Conservation (phyloP, 176 grass and related monocot species). For the Metroxylon sagu region DNA sequence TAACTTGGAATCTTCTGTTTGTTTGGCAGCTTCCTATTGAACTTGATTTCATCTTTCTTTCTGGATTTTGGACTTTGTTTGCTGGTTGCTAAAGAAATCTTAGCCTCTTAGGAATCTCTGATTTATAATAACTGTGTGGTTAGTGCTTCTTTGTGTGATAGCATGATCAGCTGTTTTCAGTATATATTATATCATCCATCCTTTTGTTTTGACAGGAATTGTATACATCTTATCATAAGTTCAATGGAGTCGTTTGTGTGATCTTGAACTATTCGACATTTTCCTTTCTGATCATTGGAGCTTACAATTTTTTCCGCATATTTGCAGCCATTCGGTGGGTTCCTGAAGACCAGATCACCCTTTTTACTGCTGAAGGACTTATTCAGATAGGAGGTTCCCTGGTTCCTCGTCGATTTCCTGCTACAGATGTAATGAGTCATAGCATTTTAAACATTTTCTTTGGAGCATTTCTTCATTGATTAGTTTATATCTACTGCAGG, state of each 20-base stretch:
- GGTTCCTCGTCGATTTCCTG: conserved; percentile 46
- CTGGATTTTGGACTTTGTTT: too few species aligned
- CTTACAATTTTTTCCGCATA: conserved; percentile 15
- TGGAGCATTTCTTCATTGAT: too few species aligned
- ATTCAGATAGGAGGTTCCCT: conserved; percentile 81
- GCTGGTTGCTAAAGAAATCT: too few species aligned
- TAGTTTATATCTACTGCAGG: too few species aligned
- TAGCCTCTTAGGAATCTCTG: too few species aligned
- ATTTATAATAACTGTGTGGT: background rate
- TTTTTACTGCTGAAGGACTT: conserved; percentile 89
- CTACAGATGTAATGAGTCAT: conserved; percentile 36
- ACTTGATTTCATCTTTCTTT: too few species aligned
- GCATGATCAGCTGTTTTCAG: background rate
- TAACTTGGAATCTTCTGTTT: too few species aligned
- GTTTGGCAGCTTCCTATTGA: too few species aligned
- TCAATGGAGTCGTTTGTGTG: background rate
- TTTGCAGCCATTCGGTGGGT: conserved; percentile 75
- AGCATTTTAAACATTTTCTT: too few species aligned
- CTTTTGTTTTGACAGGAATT: background rate
- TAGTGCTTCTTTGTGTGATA: background rate
- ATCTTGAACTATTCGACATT: background rate
- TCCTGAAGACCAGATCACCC: conserved; percentile 61
- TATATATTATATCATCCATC: background rate
- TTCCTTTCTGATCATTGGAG: background rate
- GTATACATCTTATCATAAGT: background rate